phyloP scores from a whole-genome alignment of 73 alveolate genomes.

The Symbiodinium natans region DNA sequence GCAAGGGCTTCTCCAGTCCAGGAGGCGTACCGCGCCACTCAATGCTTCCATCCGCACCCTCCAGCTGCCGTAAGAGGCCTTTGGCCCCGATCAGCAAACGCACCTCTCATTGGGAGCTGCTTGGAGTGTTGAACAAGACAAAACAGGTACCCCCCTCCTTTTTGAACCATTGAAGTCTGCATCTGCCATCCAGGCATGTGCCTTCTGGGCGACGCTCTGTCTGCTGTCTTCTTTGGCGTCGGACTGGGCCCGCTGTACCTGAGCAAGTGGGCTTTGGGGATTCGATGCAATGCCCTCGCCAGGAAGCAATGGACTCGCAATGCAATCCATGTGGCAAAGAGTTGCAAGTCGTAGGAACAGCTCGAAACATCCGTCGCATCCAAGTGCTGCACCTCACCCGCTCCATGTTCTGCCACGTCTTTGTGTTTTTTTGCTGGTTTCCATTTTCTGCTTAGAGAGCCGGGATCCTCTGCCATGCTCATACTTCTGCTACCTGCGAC shows the following conservation, averaged over 20 bases:
- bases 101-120: neutral
- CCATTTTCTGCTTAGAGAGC: too few species aligned
- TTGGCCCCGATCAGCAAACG: neutral
- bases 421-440: too few species aligned
- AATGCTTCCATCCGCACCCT: neutral
- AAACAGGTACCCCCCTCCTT: too few species aligned
- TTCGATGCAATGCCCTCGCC: neutral
- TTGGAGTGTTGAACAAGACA: too few species aligned
- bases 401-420: too few species aligned
- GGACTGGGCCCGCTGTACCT: neutral
- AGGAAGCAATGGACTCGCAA: neutral
- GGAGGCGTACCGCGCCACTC: neutral
- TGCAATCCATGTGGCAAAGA: too few species aligned
- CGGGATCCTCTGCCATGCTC: neutral
- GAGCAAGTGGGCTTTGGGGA: too few species aligned
- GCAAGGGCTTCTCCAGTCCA: slow-evolving; percentile 11
- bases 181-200: too few species aligned
- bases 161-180: too few species aligned
- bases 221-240: neutral
- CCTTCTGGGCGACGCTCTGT: neutral
- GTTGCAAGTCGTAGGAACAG: neutral
- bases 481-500: neutral
- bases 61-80: neutral
- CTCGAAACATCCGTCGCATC: neutral
- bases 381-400: neutral